Evolutionary conservation across 2,329 filamentous ascomycete genomes (phyloP), one percentile per base, ranked within the genome.

Genomic region (Mariannaea sp.): DNA sequence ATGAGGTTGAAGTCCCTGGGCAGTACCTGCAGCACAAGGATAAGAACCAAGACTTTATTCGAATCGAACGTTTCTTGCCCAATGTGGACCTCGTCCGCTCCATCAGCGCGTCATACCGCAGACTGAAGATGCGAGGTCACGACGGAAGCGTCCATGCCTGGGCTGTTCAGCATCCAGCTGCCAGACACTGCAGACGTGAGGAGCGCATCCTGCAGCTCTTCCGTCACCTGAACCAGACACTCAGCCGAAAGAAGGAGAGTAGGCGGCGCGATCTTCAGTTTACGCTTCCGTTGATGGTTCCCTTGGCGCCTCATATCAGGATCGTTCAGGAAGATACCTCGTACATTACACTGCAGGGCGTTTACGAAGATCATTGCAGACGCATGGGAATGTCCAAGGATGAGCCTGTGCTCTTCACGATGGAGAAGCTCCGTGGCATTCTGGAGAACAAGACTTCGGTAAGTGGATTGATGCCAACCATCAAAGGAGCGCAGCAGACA

Each of bases 1-100:
- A 99, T 68, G 95, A 99, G 66, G 93, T 99, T 10, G 94, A 99
- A 73, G 86, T 99, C 29, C 95, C 95, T 3, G 94, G 94, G 1
- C 94, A 99, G 70, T 99, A 99, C 71, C 77, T 97, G 58, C 87
- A 96, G 69, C 94, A 97, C 75, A 95, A 94, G 72, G 95, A 99
- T 67, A 99, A 97, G 82, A 99, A 99, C 71, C 92, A 96, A 65
- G 94, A 99, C 71, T 99, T 99, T 70, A 88, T 99, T 61, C 88
- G 92, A 39, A 97, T 99, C 61, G 95, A 99, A 71, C 88, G 93
- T 19, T 99, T 99, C 83, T 75, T 99, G 65, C 92, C 95, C 8
- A 90, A 94, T 60, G 92, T 99, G 16, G 93, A 99, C 64, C 81
- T 97, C 46, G 90, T 99, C 35, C 87, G 94, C 49, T 90, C 88